Evolutionary conservation across 1,139 yeast genomes (phyloP), one percentile per base, ranked within the genome.

Genomic region (Kurtzmaniella quercitrusa): DNA sequence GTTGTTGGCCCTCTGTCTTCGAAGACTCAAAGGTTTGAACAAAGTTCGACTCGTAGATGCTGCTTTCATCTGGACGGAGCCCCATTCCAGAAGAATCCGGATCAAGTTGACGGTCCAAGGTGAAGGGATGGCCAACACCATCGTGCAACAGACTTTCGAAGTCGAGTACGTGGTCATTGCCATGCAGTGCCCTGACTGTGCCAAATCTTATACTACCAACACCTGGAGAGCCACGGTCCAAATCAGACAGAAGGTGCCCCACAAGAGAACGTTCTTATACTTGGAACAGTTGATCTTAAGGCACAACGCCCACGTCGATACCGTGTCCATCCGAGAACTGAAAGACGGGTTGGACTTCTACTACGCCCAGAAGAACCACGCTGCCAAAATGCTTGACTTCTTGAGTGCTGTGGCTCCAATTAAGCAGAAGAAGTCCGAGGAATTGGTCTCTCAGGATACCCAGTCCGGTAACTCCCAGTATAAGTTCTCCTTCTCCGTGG

Each of bases 181-280:
- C 31, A 89, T 90, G 84, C 99, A 93, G 71, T 93, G 99, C 75
- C 84, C 98, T 2, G 99, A 93, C 70, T 93, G 99, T 81, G 98
- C 98, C 43, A 89, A 89, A 65, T 85, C 95, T 1, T 93, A 85
- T 62, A 93, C 98, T 15, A 86, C 94, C 31, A 89, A 94, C 62
- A 93, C 98, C 15, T 93, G 99, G 99, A 83, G 94, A 67, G 96
- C 98, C 8, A 80, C 93, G 12, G 95, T 94, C 36, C 99, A 94
- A 70, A 85, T 94, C 55, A 86, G 98, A 72, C 99, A 93, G 66
- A 94, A 94, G 63, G 98, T 94, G 34, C 81, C 91, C 15, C 98
- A 93, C 65, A 93, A 93, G 70, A 83, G 98, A 71, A 93, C 99
- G 7, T 94, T 93, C 64, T 78, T 93, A 60, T 91, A 87, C 57